Base-by-base conservation (phyloP, 495 filamentous ascomycete genomes). In the Penicillium steckii region DNA sequence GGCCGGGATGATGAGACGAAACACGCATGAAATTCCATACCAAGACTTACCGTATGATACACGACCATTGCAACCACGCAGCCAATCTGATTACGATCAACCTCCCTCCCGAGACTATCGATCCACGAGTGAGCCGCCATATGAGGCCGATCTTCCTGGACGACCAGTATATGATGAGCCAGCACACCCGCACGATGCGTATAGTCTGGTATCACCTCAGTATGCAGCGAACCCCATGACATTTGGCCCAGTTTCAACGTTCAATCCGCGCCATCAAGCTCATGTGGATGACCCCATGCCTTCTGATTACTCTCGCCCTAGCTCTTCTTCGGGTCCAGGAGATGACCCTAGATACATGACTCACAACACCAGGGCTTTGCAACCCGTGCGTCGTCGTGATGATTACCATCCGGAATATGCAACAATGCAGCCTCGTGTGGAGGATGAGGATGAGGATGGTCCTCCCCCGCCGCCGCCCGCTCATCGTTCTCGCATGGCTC, bases 361-460 rank as follows among this genome's bases (percentile, higher is more conserved):
- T 4, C 68, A 59, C 37, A 46, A 37, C 7, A 46, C 43, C 23
- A 49, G 53, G n/a, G 53, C 62, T 13, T 44, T 66, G 37, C 64
- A 70, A 53, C 44, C 52, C 37, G 23, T 57, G 40, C 53, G 55
- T 33, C 62, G 50, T n/a, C 27, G 25, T 15, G 66, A 69, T 22
- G 53, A 57, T 10, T 66, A 66, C 45, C 72, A 72, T 37, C 62
- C 70, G 4, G 64, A 73, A 35, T 75, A 76, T 52, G 74, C 76
- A 30, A 71, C 74, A 13, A 85, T 88, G 85, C 85, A 88, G 52
- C 82, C 84, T 19, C 82, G 79, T 4, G 85, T 88, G 38, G 85
- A 87, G 59, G 85, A 88, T 63, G 85, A 83, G 41, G 79, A 81
- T n/a, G 78, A 84, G 24, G 76, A 81, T 37, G 66, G 53, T 2